Evolutionary conservation across 208 protist species (phyloP), one percentile per base, ranked within the genome.

Genomic region (Trypanosoma avium): DNA sequence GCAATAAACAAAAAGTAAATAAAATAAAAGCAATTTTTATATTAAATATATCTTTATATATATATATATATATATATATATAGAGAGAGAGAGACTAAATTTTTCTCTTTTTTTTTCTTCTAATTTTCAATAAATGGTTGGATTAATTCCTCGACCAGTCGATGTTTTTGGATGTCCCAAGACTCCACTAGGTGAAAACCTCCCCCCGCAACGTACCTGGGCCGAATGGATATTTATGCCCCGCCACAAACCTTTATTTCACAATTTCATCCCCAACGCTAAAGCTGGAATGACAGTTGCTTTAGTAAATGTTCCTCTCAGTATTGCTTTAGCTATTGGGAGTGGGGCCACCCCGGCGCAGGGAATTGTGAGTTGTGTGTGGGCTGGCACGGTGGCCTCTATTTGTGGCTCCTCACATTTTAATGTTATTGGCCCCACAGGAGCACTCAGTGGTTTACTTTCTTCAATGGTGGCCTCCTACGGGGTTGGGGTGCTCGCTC

Each of bases 361-460:
- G 36, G 69, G 69, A 15, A 69, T 75, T 47, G 69, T 75, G 55
- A 69, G 61, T 63, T 65, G 61, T 27, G 69, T 75, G 5, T 75
- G 69, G 69, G 69, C 69, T 19, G 69, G 61, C 35, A 29, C n/a
- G 15, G 33, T 70, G 0, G 59, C 69, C 30, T 1, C 61, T 22
- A 2, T 75, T 38, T 50, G 57, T 21, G 53, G 61, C 15, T 75
- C 69, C 17, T 75, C 69, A n/a, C 69, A 75, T 35, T 75, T 75
- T 38, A 75, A 75, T 38, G 69, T 75, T 24, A 55, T 75, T 60
- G 69, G 69, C 15, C 69, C 69, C 13, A 75, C 69, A 19, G 69
- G 69, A 22, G 69, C 69, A 3, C 69, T 75, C 46, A 69, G 54
- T 33, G 69, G 69, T 27, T 47, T 75, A 42, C 69, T 75, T 35